phyloP scores from a whole-genome alignment of 768 basidiomycete species.

The Cubamyces sp. region DNA sequence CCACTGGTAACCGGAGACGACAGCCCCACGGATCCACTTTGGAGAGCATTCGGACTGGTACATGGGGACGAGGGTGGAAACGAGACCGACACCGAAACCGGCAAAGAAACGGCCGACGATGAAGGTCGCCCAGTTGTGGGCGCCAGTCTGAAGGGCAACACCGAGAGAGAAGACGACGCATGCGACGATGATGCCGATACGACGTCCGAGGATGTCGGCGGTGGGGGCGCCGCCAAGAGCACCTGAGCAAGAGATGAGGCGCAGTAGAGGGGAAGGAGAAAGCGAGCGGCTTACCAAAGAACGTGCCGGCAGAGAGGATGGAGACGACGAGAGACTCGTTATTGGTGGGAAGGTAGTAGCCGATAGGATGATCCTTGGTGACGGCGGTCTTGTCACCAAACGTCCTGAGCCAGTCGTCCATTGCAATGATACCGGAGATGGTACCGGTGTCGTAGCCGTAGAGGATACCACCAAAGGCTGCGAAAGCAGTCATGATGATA shows the following conservation, averaged over 20 bases:
- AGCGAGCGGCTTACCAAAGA: slow-evolving; percentile 48
- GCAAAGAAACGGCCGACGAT: slow-evolving; percentile 73
- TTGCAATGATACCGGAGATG: slow-evolving; percentile 73
- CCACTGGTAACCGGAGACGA: slow-evolving; percentile 43
- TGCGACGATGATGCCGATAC: slow-evolving; percentile 46
- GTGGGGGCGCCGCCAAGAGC: slow-evolving; percentile 53
- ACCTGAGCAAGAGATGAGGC: slow-evolving; percentile 9
- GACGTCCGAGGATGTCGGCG: slow-evolving; percentile 56
- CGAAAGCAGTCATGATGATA: slow-evolving; percentile 39
- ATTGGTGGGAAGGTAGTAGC: slow-evolving; percentile 34
- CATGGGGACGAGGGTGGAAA: slow-evolving; percentile 63
- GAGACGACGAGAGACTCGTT: slow-evolving; percentile 53
- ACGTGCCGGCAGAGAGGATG: slow-evolving; percentile 81
- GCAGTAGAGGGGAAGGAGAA: too few species aligned
- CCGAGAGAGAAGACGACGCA: slow-evolving; percentile 59
- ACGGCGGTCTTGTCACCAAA: slow-evolving; percentile 42
- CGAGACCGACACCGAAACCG: slow-evolving; percentile 77
- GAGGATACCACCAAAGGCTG: slow-evolving; percentile 40
- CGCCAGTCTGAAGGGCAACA: slow-evolving; percentile 63
- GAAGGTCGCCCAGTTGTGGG: slow-evolving; percentile 54
- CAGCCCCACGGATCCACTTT: slow-evolving; percentile 50
- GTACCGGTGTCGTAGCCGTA: slow-evolving; percentile 80
- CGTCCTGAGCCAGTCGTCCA: slow-evolving; percentile 55
- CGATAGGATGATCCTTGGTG: background rate
- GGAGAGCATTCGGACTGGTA: slow-evolving; percentile 63